Conservation (phyloP, 2,329 filamentous ascomycete genomes). For the Penicillium polonicum region DNA sequence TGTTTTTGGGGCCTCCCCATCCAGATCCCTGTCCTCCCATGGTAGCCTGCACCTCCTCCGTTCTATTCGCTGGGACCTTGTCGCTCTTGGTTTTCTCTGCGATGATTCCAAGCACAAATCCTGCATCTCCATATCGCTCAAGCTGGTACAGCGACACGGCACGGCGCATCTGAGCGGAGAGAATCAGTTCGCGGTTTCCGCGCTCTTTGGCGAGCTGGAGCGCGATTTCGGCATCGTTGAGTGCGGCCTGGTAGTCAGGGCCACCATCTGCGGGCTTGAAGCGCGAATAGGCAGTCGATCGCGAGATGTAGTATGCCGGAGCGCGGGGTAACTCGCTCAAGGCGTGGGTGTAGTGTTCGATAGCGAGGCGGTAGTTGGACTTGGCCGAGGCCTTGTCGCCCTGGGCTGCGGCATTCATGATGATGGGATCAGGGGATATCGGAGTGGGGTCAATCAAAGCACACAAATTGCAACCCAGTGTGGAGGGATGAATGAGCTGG, state of each 20-base stretch:
- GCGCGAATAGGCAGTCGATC: constrained; percentile 74
- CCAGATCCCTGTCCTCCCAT: constrained; percentile 19
- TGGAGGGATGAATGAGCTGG: not conserved
- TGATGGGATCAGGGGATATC: not conserved
- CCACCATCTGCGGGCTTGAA: constrained; percentile 52
- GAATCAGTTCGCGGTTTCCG: constrained; percentile 71
- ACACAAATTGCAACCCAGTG: not conserved
- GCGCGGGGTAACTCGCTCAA: constrained; percentile 62
- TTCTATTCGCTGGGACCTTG: constrained; percentile 38
- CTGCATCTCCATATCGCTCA: constrained; percentile 71
- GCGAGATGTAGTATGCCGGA: constrained; percentile 76
- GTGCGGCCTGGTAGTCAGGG: constrained; percentile 50
- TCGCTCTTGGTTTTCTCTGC: constrained; percentile 50
- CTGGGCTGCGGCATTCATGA: constrained; percentile 54
- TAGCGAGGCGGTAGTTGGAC: constrained; percentile 65
- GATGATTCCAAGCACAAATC: constrained; percentile 64
- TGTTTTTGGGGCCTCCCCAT: constrained; percentile 19
- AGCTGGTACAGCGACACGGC: constrained; percentile 71
- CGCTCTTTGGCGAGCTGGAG: constrained; percentile 63
- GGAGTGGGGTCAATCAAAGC: no score
- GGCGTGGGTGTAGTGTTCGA: constrained; percentile 66
- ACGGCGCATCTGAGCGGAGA: constrained; percentile 77
- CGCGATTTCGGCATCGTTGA: constrained; percentile 68
- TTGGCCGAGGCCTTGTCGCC: constrained; percentile 62
- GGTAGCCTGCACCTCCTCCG: constrained; percentile 31